Conservation (phyloP, 192 early-diverging fungal genomes). For the Chytriomyces sp. region DNA sequence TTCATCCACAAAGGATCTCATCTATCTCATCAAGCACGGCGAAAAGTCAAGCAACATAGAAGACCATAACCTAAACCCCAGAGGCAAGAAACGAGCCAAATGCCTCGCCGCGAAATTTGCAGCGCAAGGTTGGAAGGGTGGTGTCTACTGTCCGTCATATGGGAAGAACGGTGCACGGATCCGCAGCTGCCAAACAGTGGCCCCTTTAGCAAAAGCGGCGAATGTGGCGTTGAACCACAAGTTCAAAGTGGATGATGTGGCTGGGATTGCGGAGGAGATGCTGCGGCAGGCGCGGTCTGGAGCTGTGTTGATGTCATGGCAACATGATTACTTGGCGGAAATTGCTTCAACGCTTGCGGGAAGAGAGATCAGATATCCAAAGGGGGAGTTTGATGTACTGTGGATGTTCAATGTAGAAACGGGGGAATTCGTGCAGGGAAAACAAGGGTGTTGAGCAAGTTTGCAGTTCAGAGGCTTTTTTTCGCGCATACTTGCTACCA, state of each 20-base stretch:
- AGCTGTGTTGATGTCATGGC: background rate
- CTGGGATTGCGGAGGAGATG: background rate
- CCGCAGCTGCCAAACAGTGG: background rate
- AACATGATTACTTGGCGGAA: background rate
- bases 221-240: background rate
- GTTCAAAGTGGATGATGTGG: background rate
- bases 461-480: too few relatives aligned
- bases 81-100: background rate
- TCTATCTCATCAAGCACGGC: background rate
- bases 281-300: background rate
- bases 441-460: background rate
- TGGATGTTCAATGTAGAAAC: background rate
- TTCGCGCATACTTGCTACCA: too few relatives aligned
- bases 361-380: background rate
- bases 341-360: constrained; percentile 1
- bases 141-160: background rate
- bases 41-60: background rate
- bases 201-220: background rate
- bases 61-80: background rate
- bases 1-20: background rate
- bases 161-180: background rate
- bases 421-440: background rate
- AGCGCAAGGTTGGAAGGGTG: background rate
- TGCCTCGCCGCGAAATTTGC: background rate
- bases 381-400: background rate